phyloP scores from a whole-genome alignment of 2,329 filamentous ascomycete genomes.

The Monilinia laxa region DNA sequence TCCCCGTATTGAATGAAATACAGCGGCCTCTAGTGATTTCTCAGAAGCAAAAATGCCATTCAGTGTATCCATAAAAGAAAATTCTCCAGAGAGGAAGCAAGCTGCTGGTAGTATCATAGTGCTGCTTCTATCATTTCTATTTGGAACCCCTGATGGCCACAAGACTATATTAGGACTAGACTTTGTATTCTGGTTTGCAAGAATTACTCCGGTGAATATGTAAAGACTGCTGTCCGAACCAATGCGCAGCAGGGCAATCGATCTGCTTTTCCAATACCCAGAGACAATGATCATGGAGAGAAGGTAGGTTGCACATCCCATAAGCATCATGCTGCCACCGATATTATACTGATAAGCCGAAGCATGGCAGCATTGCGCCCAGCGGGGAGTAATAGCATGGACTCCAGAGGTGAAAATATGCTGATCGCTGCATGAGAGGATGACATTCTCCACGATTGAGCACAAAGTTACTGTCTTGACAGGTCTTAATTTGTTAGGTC shows the following conservation, averaged over 20 bases:
- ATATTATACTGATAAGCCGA: background rate
- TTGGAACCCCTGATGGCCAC: background rate
- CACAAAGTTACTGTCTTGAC: background rate
- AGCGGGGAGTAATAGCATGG: background rate
- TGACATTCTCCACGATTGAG: background rate
- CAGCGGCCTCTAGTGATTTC: background rate
- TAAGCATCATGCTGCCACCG: background rate
- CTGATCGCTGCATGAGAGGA: background rate
- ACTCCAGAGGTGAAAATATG: background rate
- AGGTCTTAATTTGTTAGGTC: background rate
- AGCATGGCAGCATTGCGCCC: background rate
- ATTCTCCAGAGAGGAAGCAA: background rate
- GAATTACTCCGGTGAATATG: background rate
- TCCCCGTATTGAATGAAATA: background rate
- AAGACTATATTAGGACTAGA: background rate
- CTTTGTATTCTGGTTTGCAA: background rate
- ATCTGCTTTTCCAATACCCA: background rate
- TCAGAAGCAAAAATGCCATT: background rate
- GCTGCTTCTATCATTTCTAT: background rate
- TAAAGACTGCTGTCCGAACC: background rate
- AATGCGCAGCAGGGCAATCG: background rate
- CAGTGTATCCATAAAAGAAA: background rate
- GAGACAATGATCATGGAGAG: background rate
- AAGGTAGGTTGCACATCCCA: background rate
- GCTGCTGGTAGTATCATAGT: background rate